Conservation (phyloP, 1,284 basidiomycete species). For the Kalmanozyma brasiliensis region DNA sequence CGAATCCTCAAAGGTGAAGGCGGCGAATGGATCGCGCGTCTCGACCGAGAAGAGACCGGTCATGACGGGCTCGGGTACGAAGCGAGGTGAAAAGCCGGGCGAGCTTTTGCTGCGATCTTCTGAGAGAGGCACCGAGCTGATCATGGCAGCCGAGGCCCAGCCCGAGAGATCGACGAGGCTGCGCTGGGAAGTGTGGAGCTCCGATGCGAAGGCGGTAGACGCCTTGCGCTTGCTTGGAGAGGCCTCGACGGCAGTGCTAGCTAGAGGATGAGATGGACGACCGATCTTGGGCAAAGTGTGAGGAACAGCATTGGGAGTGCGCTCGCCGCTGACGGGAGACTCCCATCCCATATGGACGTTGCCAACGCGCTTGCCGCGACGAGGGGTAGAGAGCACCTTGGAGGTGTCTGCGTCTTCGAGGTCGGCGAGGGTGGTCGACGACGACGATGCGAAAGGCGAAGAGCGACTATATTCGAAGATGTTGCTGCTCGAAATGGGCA, state of each 20-base stretch:
- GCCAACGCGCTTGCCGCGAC: slow-evolving; percentile 46
- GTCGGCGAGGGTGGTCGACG: slow-evolving; percentile 42
- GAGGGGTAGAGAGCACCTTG: slow-evolving; percentile 46
- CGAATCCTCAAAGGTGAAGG: slow-evolving; percentile 24
- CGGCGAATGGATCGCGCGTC: slow-evolving; percentile 34
- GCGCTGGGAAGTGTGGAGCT: slow-evolving; percentile 36
- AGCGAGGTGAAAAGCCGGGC: slow-evolving; percentile 40
- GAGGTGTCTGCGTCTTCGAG: slow-evolving; percentile 22
- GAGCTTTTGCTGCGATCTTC: slow-evolving; percentile 30
- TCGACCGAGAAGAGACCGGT: slow-evolving; percentile 14
- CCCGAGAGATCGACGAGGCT: slow-evolving; percentile 49
- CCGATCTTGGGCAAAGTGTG: slow-evolving; percentile 35
- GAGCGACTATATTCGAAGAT: slow-evolving; percentile 25
- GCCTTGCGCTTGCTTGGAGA: slow-evolving; percentile 48
- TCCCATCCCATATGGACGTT: slow-evolving; percentile 54
- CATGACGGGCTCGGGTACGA: slow-evolving; percentile 25
- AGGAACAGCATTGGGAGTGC: slow-evolving; percentile 24
- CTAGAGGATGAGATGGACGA: slow-evolving; percentile 5
- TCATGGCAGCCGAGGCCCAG: slow-evolving; percentile 50
- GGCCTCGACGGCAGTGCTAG: slow-evolving; percentile 1
- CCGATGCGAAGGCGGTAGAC: slow-evolving; percentile 43
- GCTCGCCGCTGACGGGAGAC: slow-evolving; percentile 33
- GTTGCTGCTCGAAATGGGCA: slow-evolving; percentile 8
- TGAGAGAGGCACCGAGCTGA: slow-evolving; percentile 38
- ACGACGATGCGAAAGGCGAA: slow-evolving; percentile 39